phyloP scores from a whole-genome alignment of 345 rosid genomes.

The Cardamine chenopodiifolia region DNA sequence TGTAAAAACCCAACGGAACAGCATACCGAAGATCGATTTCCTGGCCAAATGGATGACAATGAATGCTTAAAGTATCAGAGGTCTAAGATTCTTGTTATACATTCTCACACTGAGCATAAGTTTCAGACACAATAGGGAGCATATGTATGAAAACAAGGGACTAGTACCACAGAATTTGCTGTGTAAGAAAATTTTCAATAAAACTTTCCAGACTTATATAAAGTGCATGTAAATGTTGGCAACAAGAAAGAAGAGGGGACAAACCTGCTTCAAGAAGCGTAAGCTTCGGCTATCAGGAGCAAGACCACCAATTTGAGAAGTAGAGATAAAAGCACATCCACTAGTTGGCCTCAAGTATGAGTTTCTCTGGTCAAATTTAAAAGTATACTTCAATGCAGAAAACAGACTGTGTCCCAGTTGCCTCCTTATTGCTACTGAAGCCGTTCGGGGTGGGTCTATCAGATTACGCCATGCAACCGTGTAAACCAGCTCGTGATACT shows the following conservation, averaged over 20 bases:
- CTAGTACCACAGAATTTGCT: not conserved
- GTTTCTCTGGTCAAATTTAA: conserved; percentile 75
- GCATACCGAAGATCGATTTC: conserved; percentile 87
- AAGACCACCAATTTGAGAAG: conserved; percentile 83
- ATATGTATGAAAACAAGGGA: not conserved
- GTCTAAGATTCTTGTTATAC: conserved; percentile 8
- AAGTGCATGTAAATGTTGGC: not conserved
- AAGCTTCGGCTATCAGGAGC: conserved; percentile 84
- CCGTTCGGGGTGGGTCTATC: conserved; percentile 72
- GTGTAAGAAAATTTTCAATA: not conserved
- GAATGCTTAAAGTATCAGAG: conserved; percentile 11
- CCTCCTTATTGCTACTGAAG: conserved; percentile 71
- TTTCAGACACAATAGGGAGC: not conserved
- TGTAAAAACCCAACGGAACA: conserved; percentile 75
- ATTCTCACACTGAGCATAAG: not conserved
- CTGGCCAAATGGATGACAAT: conserved; percentile 44
- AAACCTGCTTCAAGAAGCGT: conserved; percentile 87
- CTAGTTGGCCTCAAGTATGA: conserved; percentile 76
- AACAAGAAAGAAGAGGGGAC: conserved; percentile 21
- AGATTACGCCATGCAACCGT: conserved; percentile 76
- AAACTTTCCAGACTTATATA: not conserved
- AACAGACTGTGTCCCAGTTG: conserved; percentile 87
- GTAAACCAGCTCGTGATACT: conserved; percentile 73
- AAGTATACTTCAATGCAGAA: conserved; percentile 76
- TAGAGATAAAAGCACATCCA: conserved; percentile 79